Base-by-base conservation (phyloP, 768 basidiomycete genomes). In the Coprinopsis marcescibilis region DNA sequence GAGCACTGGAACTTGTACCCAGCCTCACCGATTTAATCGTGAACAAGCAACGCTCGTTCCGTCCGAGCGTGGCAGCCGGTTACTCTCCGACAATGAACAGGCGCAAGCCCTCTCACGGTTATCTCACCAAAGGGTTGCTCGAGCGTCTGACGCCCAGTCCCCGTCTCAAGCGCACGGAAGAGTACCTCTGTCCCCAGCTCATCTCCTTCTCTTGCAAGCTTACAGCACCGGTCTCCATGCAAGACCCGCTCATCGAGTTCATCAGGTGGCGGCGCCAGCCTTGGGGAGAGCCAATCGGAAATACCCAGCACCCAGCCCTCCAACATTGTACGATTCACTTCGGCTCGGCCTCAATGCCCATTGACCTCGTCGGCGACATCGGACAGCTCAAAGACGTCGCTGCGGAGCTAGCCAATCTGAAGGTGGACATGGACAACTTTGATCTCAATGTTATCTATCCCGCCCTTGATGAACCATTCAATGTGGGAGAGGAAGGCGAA, bases 171-270 rank as follows among this genome's bases (percentile, higher is more conserved):
- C 10, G 6, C 10, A 17, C 23, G 10, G 10, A 12, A 21, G 26
- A 24, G 4, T 29, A 27, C 4, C 26, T 43, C 24, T 43, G 41
- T 17, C 41, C 41, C 12, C 24, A 17, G 4, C 26, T 43, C 13
- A n/a, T 27, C 5, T 43, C 41, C 6, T 43, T 43, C 26, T 43
- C 41, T 6, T 27, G 41, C 41, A 43, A 29, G 21, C 24, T 43
- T 6, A 11, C 41, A 8, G 41, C 24, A 4, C 41, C 25, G 4
- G 17, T 43, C 6, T 4, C 4, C 5, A 43, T 43, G 41, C 41
- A 43, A 19, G 41, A 30, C 41, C 14, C 41, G 24, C 41, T 43
- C 25, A 43, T 43, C 41, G 41, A 26, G 41, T 43, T 43, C 26
- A 7, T 43, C 4, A 7, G 30, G 17, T 29, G 14, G 41, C 6